Base-by-base conservation (phyloP, 2,329 filamentous ascomycete genomes). In the Davidsoniella eucalypti region DNA sequence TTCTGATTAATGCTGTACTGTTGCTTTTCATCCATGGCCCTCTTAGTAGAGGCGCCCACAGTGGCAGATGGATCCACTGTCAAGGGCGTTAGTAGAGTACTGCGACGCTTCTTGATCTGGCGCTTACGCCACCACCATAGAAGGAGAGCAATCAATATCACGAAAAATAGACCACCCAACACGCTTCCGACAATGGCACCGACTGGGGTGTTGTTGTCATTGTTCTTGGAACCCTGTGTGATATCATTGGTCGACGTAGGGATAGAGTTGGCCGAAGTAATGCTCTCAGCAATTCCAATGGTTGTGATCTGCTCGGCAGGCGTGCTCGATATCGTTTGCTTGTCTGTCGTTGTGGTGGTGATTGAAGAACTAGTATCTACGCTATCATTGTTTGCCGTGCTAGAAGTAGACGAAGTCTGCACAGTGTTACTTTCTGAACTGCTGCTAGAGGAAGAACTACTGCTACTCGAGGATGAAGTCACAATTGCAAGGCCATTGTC, bases 111-210 rank as follows among this genome's bases (percentile, higher is more conserved):
- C 56, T 64, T 63, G 43, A 64, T 56, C 47, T 60, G 54, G 41
- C 65, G 65, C 54, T 70, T 70, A 45, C 67, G 63, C 65, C 67
- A 68, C 54, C 72, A 65, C 72, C 72, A 78, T 8, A 74, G 55
- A 2, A 75, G 54, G 39, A 76, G 65, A 0, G 63, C 66, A 18
- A 74, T 56, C 14, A 76, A 52, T 3, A 65, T 65, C 36, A 71
- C 55, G n/a, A 66, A 61, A 0, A 69, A 66, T 1, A 73, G 58
- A 3, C 68, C 68, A 25, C 73, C 74, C 4, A 75, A 60, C 2
- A 75, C 68, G 38, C 72, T 69, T 8, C 70, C 73, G 1, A 70
- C 70, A 41, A 78, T 65, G 5, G 68, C 67, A 23, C 66, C 61
- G 0, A 67, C 67, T 5, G 61, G 65, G 29, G 33, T 45, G 17